These are phyloP conservation scores for Daldinia vernicosa DNA, from an alignment of 495 filamentous ascomycete genomes.

Conservation along the genomic window DNA sequence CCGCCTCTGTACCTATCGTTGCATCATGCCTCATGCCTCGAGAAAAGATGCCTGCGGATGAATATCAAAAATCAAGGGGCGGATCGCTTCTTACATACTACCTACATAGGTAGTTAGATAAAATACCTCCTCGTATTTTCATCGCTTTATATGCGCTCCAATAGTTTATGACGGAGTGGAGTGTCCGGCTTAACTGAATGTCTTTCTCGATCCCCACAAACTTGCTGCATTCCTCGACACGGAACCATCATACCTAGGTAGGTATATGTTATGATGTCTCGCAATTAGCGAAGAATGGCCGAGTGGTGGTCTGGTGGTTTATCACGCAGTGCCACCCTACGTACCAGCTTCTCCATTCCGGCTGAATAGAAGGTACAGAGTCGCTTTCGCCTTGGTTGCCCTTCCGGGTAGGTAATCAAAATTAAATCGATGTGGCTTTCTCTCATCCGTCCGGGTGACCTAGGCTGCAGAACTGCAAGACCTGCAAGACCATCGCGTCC, in stretches of 20 bases:
- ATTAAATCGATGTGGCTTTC: constrained; percentile 24
- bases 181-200: background rate
- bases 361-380: constrained; percentile 30
- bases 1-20: background rate
- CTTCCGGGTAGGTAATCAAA: constrained; percentile 26
- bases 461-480: constrained; percentile 10
- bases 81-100: background rate
- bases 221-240: background rate
- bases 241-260: background rate
- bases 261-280: constrained; percentile 16
- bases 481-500: constrained; percentile 3
- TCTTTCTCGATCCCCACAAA: background rate
- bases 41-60: background rate
- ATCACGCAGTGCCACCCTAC: constrained; percentile 29
- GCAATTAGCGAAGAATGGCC: constrained; percentile 22
- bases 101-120: background rate
- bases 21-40: background rate
- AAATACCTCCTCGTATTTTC: background rate
- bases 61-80: background rate
- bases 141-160: background rate
- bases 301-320: background rate
- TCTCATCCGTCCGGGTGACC: constrained; percentile 25
- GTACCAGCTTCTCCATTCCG: constrained; percentile 23
- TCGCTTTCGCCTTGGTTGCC: constrained; percentile 16
- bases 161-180: background rate